Evolutionary conservation across 495 filamentous ascomycete genomes (phyloP).

Genomic region (Stereocaulon alpinum): DNA sequence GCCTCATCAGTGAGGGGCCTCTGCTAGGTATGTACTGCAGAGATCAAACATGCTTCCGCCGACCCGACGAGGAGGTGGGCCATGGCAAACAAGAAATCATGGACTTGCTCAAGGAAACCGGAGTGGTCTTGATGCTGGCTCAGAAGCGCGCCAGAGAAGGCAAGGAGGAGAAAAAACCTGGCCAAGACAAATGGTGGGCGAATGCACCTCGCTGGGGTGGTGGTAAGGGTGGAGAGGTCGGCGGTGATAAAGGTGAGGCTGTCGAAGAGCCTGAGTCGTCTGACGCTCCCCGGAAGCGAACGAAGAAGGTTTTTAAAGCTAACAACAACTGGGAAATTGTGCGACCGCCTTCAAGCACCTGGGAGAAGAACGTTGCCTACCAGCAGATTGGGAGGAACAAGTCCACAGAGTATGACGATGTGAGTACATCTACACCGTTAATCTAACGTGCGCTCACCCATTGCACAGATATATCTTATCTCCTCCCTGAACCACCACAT

Average conservation of each 20-base stretch:
- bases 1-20: conserved; percentile 68
- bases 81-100: conserved; percentile 47
- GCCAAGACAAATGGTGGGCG: conserved; percentile 77
- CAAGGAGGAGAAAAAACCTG: conserved; percentile 50
- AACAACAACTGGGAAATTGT: conserved; percentile 32
- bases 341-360: conserved; percentile 51
- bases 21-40: conserved; percentile 48
- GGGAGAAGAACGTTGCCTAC: conserved; percentile 73
- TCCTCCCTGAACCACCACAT: conserved; percentile 78
- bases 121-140: conserved; percentile 63
- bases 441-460: not conserved
- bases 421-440: conserved; percentile 26
- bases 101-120: conserved; percentile 64
- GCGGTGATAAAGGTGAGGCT: conserved; percentile 32
- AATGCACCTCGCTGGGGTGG: conserved; percentile 66
- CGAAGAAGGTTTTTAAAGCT: conserved; percentile 25
- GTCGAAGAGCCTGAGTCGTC: conserved; percentile 12
- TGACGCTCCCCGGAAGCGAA: conserved; percentile 9
- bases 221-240: conserved; percentile 52
- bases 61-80: conserved; percentile 29
- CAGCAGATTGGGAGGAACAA: conserved; percentile 54
- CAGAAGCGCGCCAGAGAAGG: conserved; percentile 75
- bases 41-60: conserved; percentile 44
- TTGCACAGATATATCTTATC: conserved; percentile 62
- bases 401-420: conserved; percentile 44